phyloP scores from a whole-genome alignment of 176 grass and related monocot genomes.

The Aegilops umbellulata region DNA sequence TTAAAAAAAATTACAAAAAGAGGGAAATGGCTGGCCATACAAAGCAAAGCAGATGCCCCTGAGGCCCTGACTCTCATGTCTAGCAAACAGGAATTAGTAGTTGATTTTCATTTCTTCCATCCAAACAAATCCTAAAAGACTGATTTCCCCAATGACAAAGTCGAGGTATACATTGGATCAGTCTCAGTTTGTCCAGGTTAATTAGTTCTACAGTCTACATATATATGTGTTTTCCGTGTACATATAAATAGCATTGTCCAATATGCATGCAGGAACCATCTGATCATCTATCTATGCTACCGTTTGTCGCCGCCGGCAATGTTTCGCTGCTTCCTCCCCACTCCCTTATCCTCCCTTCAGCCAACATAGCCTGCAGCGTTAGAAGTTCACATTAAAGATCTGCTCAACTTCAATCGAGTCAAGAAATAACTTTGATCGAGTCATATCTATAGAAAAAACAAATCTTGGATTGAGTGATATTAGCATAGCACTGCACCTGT shows the following conservation, averaged over 20 bases:
- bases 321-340: constrained; percentile 58
- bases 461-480: neutral
- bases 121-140: neutral
- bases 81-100: no score
- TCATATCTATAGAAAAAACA: neutral
- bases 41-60: no score
- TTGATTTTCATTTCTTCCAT: neutral
- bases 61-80: no score
- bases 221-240: neutral
- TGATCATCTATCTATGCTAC: neutral
- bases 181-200: constrained; percentile 37
- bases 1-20: no score
- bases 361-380: constrained; percentile 45
- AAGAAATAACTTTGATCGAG: neutral
- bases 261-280: neutral
- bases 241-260: constrained; percentile 18
- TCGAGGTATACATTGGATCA: neutral
- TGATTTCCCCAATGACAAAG: neutral
- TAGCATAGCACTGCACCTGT: constrained; percentile 44
- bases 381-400: neutral
- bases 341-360: constrained; percentile 56
- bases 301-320: constrained; percentile 9
- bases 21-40: no score
- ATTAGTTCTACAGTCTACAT: constrained; percentile 17
- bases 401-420: neutral